Base-by-base conservation (phyloP, 805 yeast species). In the Wickerhamiella qilinensis region DNA sequence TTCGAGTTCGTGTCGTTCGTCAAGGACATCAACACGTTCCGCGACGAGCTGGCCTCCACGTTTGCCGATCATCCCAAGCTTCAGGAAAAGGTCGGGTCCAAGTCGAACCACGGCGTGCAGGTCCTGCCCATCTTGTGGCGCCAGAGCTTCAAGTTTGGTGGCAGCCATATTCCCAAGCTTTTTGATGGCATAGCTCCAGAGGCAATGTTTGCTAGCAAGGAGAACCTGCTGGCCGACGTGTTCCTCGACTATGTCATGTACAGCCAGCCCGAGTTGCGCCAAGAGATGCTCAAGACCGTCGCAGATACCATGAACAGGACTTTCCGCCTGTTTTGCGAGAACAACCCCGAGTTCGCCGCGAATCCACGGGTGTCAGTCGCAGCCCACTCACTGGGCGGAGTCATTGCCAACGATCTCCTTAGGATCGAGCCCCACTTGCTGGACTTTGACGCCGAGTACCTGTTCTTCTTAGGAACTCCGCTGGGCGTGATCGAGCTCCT, bases 101-200 rank as follows among this genome's bases (percentile, higher is more conserved):
- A 18, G 20, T 30, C 31, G 4, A 50, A 53, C 32, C 40, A 77
- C 47, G 67, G 72, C 28, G 68, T 82, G 21, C 97, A 88, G 57
- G 84, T 84, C 0, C 62, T 88, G 14, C 98, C 98, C 0, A 79
- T 88, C 8, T 67, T 88, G 4, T 88, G 98, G 98, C 67, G 98
- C 46, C 81, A 83, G 50, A 69, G 70, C 41, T 52, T 58, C 28
- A 42, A 43, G 8, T 52, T 57, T 35, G 57, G 52, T 6, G 43
- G 37, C 38, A 25, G 38, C 30, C 19, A 36, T n/a, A 30, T 43
- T 12, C 29, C 45, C 29, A 24, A 33, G n/a, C 33, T 43, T 30
- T 30, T 41, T 30, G 46, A 42, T 12, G n/a, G n/a, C n/a, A 21
- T 46, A 34, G 35, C 30, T 17, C 41, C 52, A 5, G 44, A 35